Evolutionary conservation across 208 protist genomes (phyloP).

Genomic region (Trypanosoma vivax): DNA sequence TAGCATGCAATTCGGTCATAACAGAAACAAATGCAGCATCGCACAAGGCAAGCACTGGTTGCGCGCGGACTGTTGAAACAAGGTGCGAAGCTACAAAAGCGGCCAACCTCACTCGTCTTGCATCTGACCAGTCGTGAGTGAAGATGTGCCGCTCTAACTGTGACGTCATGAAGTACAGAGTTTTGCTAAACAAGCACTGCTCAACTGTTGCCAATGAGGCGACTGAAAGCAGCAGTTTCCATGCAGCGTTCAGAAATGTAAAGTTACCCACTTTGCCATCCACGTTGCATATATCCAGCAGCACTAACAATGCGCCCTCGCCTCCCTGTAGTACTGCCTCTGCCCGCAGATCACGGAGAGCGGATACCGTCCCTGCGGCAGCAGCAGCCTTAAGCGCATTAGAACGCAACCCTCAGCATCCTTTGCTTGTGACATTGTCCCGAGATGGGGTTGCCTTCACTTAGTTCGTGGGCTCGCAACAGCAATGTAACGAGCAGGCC

Average conservation of each 20-base stretch:
- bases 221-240: constrained; percentile 60
- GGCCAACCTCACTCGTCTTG: constrained; percentile 36
- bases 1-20: constrained; percentile 34
- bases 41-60: constrained; percentile 26
- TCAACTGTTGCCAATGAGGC: constrained; percentile 23
- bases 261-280: constrained; percentile 26
- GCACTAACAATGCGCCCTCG: constrained; percentile 25
- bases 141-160: constrained; percentile 53
- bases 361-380: constrained; percentile 1
- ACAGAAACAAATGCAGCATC: constrained; percentile 18
- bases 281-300: constrained; percentile 38
- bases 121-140: constrained; percentile 71
- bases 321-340: constrained; percentile 25
- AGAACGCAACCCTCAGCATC: neutral
- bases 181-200: constrained; percentile 16
- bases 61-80: constrained; percentile 39
- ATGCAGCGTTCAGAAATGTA: constrained; percentile 47
- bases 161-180: constrained; percentile 43
- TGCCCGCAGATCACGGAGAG: constrained; percentile 14
- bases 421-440: constrained; percentile 7
- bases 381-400: constrained; percentile 6
- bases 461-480: constrained; percentile 1
- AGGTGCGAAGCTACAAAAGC: constrained; percentile 72
- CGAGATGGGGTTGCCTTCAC: neutral
- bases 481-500: no score